phyloP scores from a whole-genome alignment of 208 protist species.

The Leptomonas pyrrhocoris region DNA sequence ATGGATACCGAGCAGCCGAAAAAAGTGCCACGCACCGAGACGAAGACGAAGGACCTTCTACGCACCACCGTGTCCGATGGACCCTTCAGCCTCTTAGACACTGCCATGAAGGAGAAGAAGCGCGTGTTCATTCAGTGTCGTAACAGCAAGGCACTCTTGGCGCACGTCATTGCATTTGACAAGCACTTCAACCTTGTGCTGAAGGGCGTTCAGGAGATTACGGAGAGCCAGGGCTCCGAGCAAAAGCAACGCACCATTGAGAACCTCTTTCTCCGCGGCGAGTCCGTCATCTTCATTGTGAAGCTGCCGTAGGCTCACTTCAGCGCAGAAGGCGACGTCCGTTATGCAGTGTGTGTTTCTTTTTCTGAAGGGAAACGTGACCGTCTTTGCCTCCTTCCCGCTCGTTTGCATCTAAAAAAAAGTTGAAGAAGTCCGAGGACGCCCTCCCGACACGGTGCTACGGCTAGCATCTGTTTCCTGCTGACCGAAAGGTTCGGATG shows the following conservation, averaged over 20 bases:
- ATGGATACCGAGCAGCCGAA: slow-evolving; percentile 37
- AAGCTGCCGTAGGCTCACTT: slow-evolving; percentile 81
- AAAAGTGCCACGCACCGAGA: slow-evolving; percentile 32
- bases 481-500: too few species aligned
- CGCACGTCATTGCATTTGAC: slow-evolving; percentile 99
- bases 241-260: slow-evolving; percentile 95
- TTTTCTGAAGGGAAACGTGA: not conserved
- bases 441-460: too few species aligned
- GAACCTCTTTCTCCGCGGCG: slow-evolving; percentile 99
- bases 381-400: not conserved
- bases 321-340: not conserved
- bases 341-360: not conserved
- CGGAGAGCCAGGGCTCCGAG: slow-evolving; percentile 92
- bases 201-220: slow-evolving; percentile 80
- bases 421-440: too few species aligned
- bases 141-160: slow-evolving; percentile 99
- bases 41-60: slow-evolving; percentile 64
- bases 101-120: slow-evolving; percentile 74
- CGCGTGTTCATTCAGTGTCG: slow-evolving; percentile 98
- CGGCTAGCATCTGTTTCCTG: too few species aligned
- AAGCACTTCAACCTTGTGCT: slow-evolving; percentile 99
- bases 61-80: slow-evolving; percentile 65
- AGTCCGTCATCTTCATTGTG: slow-evolving; percentile 99
- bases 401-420: too few species aligned
- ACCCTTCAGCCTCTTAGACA: slow-evolving; percentile 83